Evolutionary conservation across 2,329 filamentous ascomycete species (phyloP).

Genomic region (Dothidotthia symphoricarpi): DNA sequence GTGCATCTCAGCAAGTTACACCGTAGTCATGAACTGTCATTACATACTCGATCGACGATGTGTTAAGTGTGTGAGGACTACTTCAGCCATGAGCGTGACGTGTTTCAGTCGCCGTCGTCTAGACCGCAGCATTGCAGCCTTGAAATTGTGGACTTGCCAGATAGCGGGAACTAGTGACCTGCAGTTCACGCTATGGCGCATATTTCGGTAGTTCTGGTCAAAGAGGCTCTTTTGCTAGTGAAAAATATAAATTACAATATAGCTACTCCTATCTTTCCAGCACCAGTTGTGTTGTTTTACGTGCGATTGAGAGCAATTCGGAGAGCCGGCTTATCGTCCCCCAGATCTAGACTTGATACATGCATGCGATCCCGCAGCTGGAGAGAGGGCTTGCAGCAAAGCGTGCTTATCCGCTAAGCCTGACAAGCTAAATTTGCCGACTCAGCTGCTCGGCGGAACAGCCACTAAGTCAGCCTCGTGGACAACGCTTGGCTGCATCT

Average conservation of each 20-base stretch:
- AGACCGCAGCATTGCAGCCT: slow-evolving; percentile 7
- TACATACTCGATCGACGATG: no score
- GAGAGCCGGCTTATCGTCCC: no score
- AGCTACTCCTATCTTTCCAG: neutral
- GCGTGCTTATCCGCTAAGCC: no score
- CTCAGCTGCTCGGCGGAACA: no score
- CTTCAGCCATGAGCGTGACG: neutral
- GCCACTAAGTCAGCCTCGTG: no score
- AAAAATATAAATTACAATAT: neutral
- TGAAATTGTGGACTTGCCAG: neutral
- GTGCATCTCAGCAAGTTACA: no score
- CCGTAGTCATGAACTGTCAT: no score
- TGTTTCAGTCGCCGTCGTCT: slow-evolving; percentile 3
- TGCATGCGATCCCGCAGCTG: no score
- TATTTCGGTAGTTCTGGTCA: slow-evolving; percentile 2
- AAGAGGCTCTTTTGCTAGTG: neutral
- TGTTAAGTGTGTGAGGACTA: neutral
- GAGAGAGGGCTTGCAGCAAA: no score
- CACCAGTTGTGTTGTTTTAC: neutral
- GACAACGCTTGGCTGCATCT: no score
- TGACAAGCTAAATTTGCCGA: no score
- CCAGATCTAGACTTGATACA: no score
- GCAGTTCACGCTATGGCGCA: slow-evolving; percentile 13
- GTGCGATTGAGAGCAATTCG: neutral
- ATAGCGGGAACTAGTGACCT: slow-evolving; percentile 15